These are phyloP conservation scores for Protomyces pachydermus DNA, from an alignment of 1,139 yeast genomes.

Conservation along the genomic window DNA sequence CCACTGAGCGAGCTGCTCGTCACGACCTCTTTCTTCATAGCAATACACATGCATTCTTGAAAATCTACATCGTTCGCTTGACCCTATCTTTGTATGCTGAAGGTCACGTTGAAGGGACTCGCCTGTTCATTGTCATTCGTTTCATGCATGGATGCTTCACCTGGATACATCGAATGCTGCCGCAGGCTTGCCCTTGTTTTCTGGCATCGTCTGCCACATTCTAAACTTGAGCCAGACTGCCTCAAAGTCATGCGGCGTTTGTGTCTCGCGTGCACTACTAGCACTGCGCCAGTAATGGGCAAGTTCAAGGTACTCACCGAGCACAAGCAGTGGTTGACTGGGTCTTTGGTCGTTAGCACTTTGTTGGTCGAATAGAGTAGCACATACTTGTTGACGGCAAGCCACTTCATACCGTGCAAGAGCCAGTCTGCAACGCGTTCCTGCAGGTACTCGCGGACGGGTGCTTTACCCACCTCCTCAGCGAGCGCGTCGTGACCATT, in stretches of 20 bases:
- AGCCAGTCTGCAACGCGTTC: constrained; percentile 62
- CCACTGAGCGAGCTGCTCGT: background rate
- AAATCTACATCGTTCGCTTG: no score
- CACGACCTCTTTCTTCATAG: background rate
- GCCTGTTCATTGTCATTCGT: no score
- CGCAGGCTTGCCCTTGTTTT: background rate
- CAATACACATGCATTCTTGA: background rate
- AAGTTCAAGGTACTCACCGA: background rate
- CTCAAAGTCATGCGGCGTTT: background rate
- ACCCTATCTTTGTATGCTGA: no score
- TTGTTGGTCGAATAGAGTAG: background rate
- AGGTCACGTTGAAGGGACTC: no score
- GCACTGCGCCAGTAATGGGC: background rate
- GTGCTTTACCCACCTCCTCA: constrained; percentile 50
- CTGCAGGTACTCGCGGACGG: constrained; percentile 72
- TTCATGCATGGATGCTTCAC: no score
- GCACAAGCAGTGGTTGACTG: background rate
- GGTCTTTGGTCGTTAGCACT: background rate
- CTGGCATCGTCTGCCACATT: background rate
- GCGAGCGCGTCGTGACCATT: background rate
- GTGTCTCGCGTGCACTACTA: background rate
- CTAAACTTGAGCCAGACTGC: background rate
- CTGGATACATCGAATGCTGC: background rate
- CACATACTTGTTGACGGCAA: constrained; percentile 37
- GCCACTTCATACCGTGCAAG: constrained; percentile 60